Evolutionary conservation across 1,284 basidiomycete species (phyloP).

Genomic region (Puccinia horiana): DNA sequence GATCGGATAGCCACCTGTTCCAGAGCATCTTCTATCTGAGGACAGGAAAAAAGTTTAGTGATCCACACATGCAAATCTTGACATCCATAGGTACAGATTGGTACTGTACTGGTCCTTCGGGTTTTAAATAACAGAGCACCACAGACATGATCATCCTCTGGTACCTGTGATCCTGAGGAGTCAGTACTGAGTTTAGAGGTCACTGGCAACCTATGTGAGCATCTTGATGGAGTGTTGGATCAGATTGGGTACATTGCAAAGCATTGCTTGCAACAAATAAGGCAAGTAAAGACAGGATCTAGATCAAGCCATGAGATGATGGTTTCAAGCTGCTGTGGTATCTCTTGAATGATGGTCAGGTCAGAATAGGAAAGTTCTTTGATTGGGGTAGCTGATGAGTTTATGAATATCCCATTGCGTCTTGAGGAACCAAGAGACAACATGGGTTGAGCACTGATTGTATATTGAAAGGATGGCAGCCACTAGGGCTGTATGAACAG

Average conservation of each 20-base stretch:
- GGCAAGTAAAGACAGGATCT: background rate
- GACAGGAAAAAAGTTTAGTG: background rate
- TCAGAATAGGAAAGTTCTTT: background rate
- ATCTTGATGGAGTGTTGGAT: background rate
- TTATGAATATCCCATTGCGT: background rate
- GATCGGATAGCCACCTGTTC: background rate
- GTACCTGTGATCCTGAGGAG: background rate
- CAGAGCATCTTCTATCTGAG: background rate
- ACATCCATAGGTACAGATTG: background rate
- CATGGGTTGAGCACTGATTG: background rate
- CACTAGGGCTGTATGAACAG: background rate
- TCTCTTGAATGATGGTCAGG: constrained; percentile 1
- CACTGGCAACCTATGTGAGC: background rate
- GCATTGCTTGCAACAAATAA: constrained; percentile 6
- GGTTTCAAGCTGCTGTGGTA: background rate
- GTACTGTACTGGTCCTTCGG: background rate
- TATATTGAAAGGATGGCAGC: background rate
- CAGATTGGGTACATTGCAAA: constrained; percentile 15
- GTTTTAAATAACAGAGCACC: background rate
- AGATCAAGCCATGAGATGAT: constrained; percentile 11
- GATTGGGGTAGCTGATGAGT: background rate
- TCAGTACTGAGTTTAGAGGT: background rate
- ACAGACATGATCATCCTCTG: background rate
- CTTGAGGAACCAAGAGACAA: background rate
- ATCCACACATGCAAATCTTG: constrained; percentile 19